Evolutionary conservation across 2,329 filamentous ascomycete species (phyloP).

Genomic region (Pseudogymnoascus sp.): DNA sequence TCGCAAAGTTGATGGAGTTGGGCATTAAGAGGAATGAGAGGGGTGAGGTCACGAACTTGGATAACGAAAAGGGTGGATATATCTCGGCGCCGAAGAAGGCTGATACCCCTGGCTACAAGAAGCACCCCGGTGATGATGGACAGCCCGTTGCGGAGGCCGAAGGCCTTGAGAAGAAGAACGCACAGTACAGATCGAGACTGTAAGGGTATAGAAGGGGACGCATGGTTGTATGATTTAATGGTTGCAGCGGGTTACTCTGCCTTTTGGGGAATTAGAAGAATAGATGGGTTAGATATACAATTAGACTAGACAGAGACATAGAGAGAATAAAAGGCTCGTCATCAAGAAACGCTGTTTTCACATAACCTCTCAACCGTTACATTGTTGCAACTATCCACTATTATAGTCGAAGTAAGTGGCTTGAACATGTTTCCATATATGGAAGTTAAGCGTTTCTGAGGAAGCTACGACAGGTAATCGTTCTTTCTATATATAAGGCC

Average conservation of each 20-base stretch:
- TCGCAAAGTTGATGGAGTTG: constrained; percentile 55
- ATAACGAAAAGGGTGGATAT: constrained; percentile 53
- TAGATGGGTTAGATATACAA: constrained; percentile 12
- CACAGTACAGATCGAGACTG: constrained; percentile 34
- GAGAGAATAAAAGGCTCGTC: constrained; percentile 14
- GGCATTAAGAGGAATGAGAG: constrained; percentile 50
- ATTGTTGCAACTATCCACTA: background rate
- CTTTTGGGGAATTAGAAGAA: constrained; percentile 6
- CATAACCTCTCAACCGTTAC: background rate
- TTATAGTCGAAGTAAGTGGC: no score
- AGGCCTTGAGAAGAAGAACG: constrained; percentile 23
- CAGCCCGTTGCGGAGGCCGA: constrained; percentile 32
- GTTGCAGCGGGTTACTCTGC: background rate
- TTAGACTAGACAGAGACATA: constrained; percentile 15
- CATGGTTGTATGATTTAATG: constrained; percentile 26
- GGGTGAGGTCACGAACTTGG: constrained; percentile 48
- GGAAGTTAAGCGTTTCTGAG: no score
- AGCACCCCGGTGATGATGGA: constrained; percentile 29
- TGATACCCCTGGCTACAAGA: constrained; percentile 29
- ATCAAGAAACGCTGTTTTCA: background rate
- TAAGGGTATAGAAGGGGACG: constrained; percentile 26
- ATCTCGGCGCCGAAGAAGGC: constrained; percentile 52
- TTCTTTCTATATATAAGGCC: no score
- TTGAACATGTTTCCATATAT: no score
- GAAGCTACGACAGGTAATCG: no score